phyloP scores from a whole-genome alignment of 2,329 filamentous ascomycete genomes.

The Epichloe gansuensis region DNA sequence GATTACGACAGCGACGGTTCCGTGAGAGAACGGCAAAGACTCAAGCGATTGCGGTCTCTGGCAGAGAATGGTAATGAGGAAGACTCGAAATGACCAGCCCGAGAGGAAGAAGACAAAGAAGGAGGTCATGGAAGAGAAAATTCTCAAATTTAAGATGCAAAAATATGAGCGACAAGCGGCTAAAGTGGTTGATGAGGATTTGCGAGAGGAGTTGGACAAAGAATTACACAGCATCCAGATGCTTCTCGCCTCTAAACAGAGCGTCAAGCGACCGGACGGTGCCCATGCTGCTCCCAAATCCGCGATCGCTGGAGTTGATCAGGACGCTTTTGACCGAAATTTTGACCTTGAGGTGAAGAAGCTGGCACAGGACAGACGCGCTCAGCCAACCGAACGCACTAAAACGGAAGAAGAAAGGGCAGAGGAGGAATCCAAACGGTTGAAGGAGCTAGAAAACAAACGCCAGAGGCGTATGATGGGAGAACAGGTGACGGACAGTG shows the following conservation, averaged over 20 bases:
- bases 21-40: conserved; percentile 39
- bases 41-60: conserved; percentile 43
- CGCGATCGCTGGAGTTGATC: conserved; percentile 43
- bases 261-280: conserved; percentile 24
- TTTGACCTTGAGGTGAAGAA: conserved; percentile 79
- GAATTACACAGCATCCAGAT: conserved; percentile 65
- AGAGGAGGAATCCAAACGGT: conserved; percentile 60
- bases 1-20: conserved; percentile 46
- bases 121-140: conserved; percentile 95
- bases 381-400: conserved; percentile 73
- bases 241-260: conserved; percentile 45
- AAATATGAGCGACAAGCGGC: conserved; percentile 88
- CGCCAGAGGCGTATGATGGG: conserved; percentile 79
- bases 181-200: conserved; percentile 87
- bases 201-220: conserved; percentile 74
- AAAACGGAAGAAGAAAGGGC: conserved; percentile 84
- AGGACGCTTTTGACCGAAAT: conserved; percentile 63
- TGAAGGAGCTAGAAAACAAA: conserved; percentile 74
- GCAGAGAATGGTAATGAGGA: conserved; percentile 33
- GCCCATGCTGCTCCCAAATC: conserved; percentile 12
- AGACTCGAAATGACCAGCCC: conserved; percentile 43
- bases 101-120: conserved; percentile 89
- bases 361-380: conserved; percentile 72
- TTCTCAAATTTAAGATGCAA: conserved; percentile 90
- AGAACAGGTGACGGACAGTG: conserved; percentile 56